Percentiles rank a stretch among this genome's conserved stretches.
phyloP scores from a whole-genome alignment of 352 stramenopile species.

The Thalassiosira hispida region DNA sequence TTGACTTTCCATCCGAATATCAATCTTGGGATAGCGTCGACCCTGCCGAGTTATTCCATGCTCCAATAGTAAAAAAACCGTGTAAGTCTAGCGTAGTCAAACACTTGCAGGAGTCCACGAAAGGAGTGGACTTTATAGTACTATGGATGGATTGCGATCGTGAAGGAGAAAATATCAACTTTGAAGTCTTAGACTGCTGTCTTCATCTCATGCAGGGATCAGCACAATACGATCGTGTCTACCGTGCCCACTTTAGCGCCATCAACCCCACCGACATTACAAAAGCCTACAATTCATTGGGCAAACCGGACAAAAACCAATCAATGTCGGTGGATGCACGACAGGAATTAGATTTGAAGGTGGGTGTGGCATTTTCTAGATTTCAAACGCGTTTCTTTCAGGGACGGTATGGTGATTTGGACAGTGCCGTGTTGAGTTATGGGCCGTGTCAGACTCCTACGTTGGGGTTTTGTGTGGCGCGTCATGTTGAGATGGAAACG shows the following conservation, averaged over 20 bases:
- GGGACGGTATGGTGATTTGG: conserved; percentile 88
- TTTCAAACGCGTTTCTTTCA: conserved; percentile 91
- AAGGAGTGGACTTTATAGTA: conserved; percentile 88
- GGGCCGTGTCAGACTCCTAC: conserved; percentile 90
- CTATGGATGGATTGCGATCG: conserved; percentile 92
- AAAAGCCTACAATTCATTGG: conserved; percentile 78
- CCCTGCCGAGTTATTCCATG: conserved; percentile 84
- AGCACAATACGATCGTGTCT: conserved; percentile 24
- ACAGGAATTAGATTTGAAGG: conserved; percentile 91
- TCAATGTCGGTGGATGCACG: conserved; percentile 87
- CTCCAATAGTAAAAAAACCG: conserved; percentile 86
- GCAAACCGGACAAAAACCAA: conserved; percentile 87
- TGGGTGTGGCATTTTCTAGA: conserved; percentile 89
- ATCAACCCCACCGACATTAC: conserved; percentile 87
- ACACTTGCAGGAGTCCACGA: conserved; percentile 90
- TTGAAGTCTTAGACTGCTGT: conserved; percentile 80
- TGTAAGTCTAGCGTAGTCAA: conserved; percentile 92
- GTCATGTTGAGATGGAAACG: conserved; percentile 89
- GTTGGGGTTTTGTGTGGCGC: conserved; percentile 89
- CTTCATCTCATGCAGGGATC: conserved; percentile 3
- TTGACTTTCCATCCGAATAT: conserved; percentile 86
- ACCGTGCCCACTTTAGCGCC: conserved; percentile 86
- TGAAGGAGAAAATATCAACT: conserved; percentile 92
- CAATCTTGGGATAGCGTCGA: conserved; percentile 87
- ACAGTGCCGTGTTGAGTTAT: conserved; percentile 87